Evolutionary conservation across 1,284 basidiomycete species (phyloP), one percentile per base, ranked within the genome.

Genomic region (Naganishia liquefaciens): DNA sequence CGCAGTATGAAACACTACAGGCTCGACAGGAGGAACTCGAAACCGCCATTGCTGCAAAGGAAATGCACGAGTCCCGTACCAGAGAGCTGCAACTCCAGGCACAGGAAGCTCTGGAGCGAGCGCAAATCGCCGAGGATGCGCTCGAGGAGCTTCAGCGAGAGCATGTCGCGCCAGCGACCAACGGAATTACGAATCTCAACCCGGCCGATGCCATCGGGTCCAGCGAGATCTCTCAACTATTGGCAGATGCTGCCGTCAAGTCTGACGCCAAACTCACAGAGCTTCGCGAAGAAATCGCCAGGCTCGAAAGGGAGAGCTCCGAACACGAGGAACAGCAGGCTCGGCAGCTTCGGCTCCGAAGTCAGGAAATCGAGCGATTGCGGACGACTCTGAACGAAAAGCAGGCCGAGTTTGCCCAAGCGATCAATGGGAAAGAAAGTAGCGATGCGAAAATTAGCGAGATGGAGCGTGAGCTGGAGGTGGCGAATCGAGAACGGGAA

Each of bases 31-130:
- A 89, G 15, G 92, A 96, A 73, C 77, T 89, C 17, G 93, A 97
- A 78, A 88, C 88, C 0, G 85, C 87, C 1, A 86, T 88, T 66
- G 85, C 84, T 3, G 86, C 88, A 66, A 81, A 87, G 1, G 90
- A 91, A 71, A 84, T 83, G 0, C 77, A 92, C 37, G 85, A 89
- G 70, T 86, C 86, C 55, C 87, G 89, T 71, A 88, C 86, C 49
- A 86, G 86, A 10, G 93, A 97, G 74, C 81, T 91, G 40, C 86
- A 91, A 70, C 93, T 89, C 74, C 91, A 93, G 73, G 79, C 94
- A 1, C 86, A 88, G 30, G 92, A 95, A 75, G 79, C 86, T 5
- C 83, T 84, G 42, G 91, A 93, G 55, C 86, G 87, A 15, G 78
- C 86, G 43, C 80, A 83, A 10, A 77, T 91, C 6, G 80, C 92